Percentiles rank a stretch among this genome's conserved stretches.
Evolutionary conservation across 257 asterid genomes (phyloP).

Genomic region (Nicotiana sylvestris): DNA sequence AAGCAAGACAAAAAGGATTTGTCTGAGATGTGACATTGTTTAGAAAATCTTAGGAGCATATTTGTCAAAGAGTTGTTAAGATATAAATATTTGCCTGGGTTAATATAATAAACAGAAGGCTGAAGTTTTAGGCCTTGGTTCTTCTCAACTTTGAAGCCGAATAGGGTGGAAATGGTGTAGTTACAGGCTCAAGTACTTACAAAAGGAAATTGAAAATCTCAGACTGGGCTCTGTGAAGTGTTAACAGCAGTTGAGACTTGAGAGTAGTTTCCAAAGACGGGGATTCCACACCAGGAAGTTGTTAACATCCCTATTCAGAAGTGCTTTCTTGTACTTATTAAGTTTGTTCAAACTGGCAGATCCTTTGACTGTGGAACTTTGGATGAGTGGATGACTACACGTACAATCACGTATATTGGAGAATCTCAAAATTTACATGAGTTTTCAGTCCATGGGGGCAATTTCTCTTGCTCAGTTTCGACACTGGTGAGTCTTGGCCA

Average conservation of each 20-base stretch:
- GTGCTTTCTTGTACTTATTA: no score
- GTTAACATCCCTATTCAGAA: no score
- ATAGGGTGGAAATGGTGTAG: background rate
- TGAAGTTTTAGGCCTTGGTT: background rate
- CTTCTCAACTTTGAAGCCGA: background rate
- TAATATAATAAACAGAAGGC: background rate
- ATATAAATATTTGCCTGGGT: background rate
- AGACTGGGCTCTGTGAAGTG: background rate
- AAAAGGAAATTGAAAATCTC: background rate
- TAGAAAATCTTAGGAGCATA: background rate
- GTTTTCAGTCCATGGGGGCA: background rate
- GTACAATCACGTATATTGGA: background rate
- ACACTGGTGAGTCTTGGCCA: background rate
- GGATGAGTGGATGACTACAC: no score
- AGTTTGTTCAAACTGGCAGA: no score
- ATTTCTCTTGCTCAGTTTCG: background rate
- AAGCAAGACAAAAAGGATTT: background rate
- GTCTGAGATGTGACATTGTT: background rate
- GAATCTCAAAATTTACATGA: background rate
- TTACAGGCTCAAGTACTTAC: background rate
- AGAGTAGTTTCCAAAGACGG: background rate
- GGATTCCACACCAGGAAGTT: no score
- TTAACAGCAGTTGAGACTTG: background rate
- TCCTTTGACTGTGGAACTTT: no score
- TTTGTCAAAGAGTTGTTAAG: background rate